These are phyloP conservation scores for barley (Hordeum vulgare) DNA, from an alignment of 176 grass and related monocot genomes.

Conservation along the genomic window MorexV3_pseudomolecules_assembly NC_058524.1:57452424-57452923, in stretches of 20 bases:
- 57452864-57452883: not conserved
- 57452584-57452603: not conserved
- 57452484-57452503: slow-evolving; percentile 52
- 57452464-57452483: not conserved
- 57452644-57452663: not conserved
- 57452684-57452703: not conserved
- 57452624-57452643: not conserved
- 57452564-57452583: not conserved
- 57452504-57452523: slow-evolving; percentile 86
- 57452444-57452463: slow-evolving; percentile 18
- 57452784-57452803: not conserved
- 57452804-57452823: not conserved
- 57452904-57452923: not conserved
- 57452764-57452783: not conserved
- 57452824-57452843: not conserved
- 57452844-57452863: not conserved
- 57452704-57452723: not conserved
- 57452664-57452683: not conserved
- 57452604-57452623: not conserved
- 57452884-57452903: not conserved
- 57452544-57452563: not conserved
- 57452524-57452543: not conserved
- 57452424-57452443: not conserved
- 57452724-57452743: not conserved
- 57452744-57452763: not conserved